Evolutionary conservation across 2,329 filamentous ascomycete genomes (phyloP).

Genomic region (Periconia sp.): DNA sequence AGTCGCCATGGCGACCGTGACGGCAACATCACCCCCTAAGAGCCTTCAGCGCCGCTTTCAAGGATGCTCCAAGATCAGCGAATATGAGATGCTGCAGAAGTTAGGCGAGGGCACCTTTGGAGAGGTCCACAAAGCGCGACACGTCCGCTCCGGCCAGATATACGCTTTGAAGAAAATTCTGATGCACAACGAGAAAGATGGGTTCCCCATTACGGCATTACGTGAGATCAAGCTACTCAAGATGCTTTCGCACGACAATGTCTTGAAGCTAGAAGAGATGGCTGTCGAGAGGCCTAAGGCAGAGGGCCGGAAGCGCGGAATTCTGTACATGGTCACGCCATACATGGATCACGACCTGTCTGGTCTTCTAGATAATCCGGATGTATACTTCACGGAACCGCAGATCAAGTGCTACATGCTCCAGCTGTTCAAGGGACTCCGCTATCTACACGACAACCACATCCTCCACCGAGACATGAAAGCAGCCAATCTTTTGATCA

Average conservation of each 20-base stretch:
- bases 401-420: conserved; percentile 99
- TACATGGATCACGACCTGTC: conserved; percentile 99
- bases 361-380: conserved; percentile 92
- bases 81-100: conserved; percentile 81
- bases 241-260: conserved; percentile 88
- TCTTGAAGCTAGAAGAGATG: conserved; percentile 92
- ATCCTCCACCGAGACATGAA: conserved; percentile 99
- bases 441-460: conserved; percentile 82
- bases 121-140: conserved; percentile 89
- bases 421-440: conserved; percentile 86
- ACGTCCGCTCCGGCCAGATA: conserved; percentile 73
- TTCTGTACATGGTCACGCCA: conserved; percentile 98
- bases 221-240: conserved; percentile 98
- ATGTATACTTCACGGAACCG: conserved; percentile 81
- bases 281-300: conserved; percentile 77
- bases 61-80: conserved; percentile 82
- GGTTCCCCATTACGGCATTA: conserved; percentile 97
- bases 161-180: conserved; percentile 98
- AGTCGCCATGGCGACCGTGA: conserved; percentile 24
- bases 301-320: conserved; percentile 67
- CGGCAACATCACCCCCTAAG: conserved; percentile 52
- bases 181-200: conserved; percentile 99
- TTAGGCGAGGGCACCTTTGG: conserved; percentile 96
- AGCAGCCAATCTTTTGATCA: conserved; percentile 95
- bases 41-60: conserved; percentile 66